phyloP scores from a whole-genome alignment of 2,329 filamentous ascomycete species.

The Rhynchosporium agropyri region DNA sequence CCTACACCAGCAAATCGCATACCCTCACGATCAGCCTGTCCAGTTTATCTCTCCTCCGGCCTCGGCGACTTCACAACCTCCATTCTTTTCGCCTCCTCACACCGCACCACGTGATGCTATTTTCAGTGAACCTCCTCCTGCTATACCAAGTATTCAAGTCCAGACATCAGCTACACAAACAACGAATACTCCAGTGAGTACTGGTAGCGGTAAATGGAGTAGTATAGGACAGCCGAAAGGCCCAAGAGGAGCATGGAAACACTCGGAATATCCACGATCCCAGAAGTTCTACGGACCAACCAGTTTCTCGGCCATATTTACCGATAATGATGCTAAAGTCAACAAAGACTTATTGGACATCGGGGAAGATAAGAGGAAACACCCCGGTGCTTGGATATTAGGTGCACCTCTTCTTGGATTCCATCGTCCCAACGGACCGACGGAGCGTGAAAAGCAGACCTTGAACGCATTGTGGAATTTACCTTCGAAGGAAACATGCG shows the following conservation, averaged over 20 bases:
- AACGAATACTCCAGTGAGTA: slow-evolving; percentile 2
- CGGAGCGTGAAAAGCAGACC: slow-evolving; percentile 30
- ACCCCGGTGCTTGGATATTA: slow-evolving; percentile 36
- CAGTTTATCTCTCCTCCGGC: slow-evolving; percentile 1
- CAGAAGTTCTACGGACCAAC: slow-evolving; percentile 37
- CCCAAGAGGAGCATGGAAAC: slow-evolving; percentile 29
- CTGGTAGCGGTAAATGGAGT: background rate
- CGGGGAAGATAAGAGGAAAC: slow-evolving; percentile 34
- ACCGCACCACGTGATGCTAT: slow-evolving; percentile 2
- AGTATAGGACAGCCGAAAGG: slow-evolving; percentile 15
- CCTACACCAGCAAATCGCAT: background rate
- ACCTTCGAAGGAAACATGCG: slow-evolving; percentile 35
- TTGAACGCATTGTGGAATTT: slow-evolving; percentile 36
- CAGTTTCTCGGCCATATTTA: slow-evolving; percentile 38
- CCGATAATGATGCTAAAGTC: slow-evolving; percentile 30
- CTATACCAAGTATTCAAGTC: background rate
- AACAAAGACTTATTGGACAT: slow-evolving; percentile 34
- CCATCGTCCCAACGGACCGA: slow-evolving; percentile 32
- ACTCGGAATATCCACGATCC: slow-evolving; percentile 31
- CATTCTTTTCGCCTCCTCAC: slow-evolving; percentile 5
- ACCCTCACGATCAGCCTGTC: background rate
- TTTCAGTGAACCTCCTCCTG: background rate
- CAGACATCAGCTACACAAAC: slow-evolving; percentile 5
- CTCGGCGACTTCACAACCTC: slow-evolving; percentile 1
- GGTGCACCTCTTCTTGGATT: slow-evolving; percentile 35